Evolutionary conservation across 345 rosid species (phyloP), one percentile per base, ranked within the genome.

Genomic region (Lenwebbia sp.): DNA sequence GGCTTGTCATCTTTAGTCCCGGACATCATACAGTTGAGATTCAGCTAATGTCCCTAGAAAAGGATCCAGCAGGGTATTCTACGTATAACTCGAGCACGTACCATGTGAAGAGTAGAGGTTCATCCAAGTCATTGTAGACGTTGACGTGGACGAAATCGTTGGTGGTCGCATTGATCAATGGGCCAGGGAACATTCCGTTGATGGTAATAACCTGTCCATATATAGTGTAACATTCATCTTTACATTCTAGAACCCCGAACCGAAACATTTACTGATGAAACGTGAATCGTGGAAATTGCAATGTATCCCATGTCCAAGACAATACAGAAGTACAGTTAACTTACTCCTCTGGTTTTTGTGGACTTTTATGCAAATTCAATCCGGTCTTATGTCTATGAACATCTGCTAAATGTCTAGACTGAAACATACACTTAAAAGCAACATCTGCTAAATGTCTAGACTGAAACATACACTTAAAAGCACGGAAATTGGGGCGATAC

Each of bases 71-170:
- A 70, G 78, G 78, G 25, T 33, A 70, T 10, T 70, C 78, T 9
- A 65, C 17, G 76, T 5, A 33, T 70, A 10, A 9, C 78, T 33
- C 23, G 76, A 8, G 3, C 76, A 33, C 23, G 19, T 88, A 94
- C 96, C 95, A 94, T 10, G 96, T 94, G 90, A 93, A 90, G 82
- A 94, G 96, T 44, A 94, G 89, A 19, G 96, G 95, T 87, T 93
- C 96, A 52, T 91, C 90, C 37, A 95, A 58, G 51, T 88, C 90
- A 89, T 94, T 94, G 88, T 88, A 89, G 47, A 94, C 90, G 83
- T 93, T 94, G 23, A 93, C 82, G 55, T 85, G 87, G 56, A 94
- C 49, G 30, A 90, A 60, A 87, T 93, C 95, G 50, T 91, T 91
- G 55, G 93, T 86, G 17, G 98, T 92, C 41, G 93, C 92, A 81